Evolutionary conservation across 2,329 filamentous ascomycete species (phyloP), one percentile per base, ranked within the genome.

Genomic region (Cercospora sp.): DNA sequence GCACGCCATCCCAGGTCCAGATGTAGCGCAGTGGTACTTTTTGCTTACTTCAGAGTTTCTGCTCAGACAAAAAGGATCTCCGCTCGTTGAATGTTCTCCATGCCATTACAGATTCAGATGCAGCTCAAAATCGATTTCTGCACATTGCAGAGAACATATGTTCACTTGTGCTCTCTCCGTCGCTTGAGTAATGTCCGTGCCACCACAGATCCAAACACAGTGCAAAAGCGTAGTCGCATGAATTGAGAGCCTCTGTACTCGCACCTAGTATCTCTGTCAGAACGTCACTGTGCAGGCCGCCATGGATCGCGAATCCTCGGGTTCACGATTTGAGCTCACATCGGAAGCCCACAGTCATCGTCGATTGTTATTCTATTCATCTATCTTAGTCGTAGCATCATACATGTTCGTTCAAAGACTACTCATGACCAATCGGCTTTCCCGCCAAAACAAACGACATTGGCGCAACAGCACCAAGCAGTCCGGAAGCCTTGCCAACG

Each of bases 341-440:
- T 42, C 2, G 6, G 36, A 40, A 3, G 1, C 16, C 3, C 33
- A 42, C 2, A n/a, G 36, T 42, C 36, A 9, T n/a, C 16, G 36
- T 42, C 16, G n/a, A 16, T 42, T 42, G 36, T n/a, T 40, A 3
- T 42, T 42, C 36, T n/a, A 42, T 58, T 2, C 8, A 58, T 58
- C 23, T 26, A 30, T 30, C 28, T 30, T 26, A 10, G 20, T 20
- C 53, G 13, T 58, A 30, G 53, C 53, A 18, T n/a, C 13, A 8
- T 58, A 58, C 53, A 58, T 31, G 6, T 10, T 58, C 53, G 2
- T 9, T 9, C 16, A 5, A 18, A 26, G 7, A 0, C 60, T 74
- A 78, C 66, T 76, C 73, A 58, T 78, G 76, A 13, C 75, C 77
- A 62, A 79, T 79, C 1, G 77, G 72, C 72, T 75, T 77, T 18